phyloP scores from a whole-genome alignment of 1,284 basidiomycete genomes.

The Pseudozyma flocculosa region DNA sequence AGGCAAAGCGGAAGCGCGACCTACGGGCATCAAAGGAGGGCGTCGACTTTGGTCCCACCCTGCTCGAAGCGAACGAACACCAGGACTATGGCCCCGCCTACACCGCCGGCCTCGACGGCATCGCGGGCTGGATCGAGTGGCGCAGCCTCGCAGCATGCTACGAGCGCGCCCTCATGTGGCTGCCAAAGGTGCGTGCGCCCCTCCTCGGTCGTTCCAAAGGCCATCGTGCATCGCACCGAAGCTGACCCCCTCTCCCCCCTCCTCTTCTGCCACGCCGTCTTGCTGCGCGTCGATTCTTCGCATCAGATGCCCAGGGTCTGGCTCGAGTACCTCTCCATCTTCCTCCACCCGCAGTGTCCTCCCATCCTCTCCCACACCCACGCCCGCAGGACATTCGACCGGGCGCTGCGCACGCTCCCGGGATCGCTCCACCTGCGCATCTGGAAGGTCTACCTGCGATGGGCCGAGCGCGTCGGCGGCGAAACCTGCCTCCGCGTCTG shows the following conservation, averaged over 20 bases:
- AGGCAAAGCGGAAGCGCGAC: conserved; percentile 57
- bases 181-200: conserved; percentile 67
- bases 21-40: conserved; percentile 61
- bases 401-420: conserved; percentile 87
- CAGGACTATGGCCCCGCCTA: conserved; percentile 74
- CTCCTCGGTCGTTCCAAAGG: too few species aligned
- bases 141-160: conserved; percentile 80
- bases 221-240: too few species aligned
- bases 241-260: too few species aligned
- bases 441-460: conserved; percentile 91
- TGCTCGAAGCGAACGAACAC: conserved; percentile 58
- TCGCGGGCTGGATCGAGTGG: conserved; percentile 94
- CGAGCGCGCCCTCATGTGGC: conserved; percentile 90
- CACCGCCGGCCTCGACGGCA: conserved; percentile 79
- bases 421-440: conserved; percentile 90
- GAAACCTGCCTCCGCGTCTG: conserved; percentile 82
- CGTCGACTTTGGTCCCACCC: conserved; percentile 63
- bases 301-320: conserved; percentile 86
- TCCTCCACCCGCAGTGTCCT: conserved; percentile 87
- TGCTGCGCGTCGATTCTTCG: too few species aligned
- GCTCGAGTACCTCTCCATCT: conserved; percentile 86
- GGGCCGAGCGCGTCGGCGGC: conserved; percentile 85
- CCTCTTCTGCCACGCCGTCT: too few species aligned
- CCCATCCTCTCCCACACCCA: conserved; percentile 81
- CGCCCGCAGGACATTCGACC: conserved; percentile 89